phyloP scores from a whole-genome alignment of 345 rosid species.

The Dipteronia sinensis region DNA sequence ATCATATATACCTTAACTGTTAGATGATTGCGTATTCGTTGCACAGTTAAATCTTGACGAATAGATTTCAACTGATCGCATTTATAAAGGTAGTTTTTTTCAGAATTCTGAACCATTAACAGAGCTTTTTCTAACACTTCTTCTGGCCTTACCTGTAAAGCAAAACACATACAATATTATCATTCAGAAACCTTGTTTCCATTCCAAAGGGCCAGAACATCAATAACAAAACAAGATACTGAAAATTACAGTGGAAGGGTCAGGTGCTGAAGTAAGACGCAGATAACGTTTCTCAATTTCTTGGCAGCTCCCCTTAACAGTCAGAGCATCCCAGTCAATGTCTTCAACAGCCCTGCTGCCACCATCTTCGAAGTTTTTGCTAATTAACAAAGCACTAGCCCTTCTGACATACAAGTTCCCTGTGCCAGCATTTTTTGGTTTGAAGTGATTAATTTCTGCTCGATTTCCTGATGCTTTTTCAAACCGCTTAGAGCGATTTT shows the following conservation, averaged over 20 bases:
- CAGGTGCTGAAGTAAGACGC: slow-evolving; percentile 99
- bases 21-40: slow-evolving; percentile 78
- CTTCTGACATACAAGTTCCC: slow-evolving; percentile 71
- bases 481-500: slow-evolving; percentile 90
- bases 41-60: slow-evolving; percentile 98
- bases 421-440: slow-evolving; percentile 62
- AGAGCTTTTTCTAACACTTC: slow-evolving; percentile 93
- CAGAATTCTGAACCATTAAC: slow-evolving; percentile 77
- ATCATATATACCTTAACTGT: slow-evolving; percentile 72
- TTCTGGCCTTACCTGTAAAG: slow-evolving; percentile 92
- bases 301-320: slow-evolving; percentile 94
- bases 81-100: slow-evolving; percentile 89
- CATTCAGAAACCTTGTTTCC: background rate
- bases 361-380: slow-evolving; percentile 72
- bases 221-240: slow-evolving; percentile 23
- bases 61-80: slow-evolving; percentile 98
- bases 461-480: slow-evolving; percentile 72
- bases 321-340: slow-evolving; percentile 97
- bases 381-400: slow-evolving; percentile 71
- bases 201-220: slow-evolving; percentile 15
- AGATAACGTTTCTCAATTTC: slow-evolving; percentile 96
- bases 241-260: slow-evolving; percentile 84
- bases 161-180: background rate
- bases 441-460: slow-evolving; percentile 52
- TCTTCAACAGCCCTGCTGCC: slow-evolving; percentile 96